These are phyloP conservation scores for Vinca minor DNA, from an alignment of 257 asterid genomes.

Conservation along the genomic window DNA sequence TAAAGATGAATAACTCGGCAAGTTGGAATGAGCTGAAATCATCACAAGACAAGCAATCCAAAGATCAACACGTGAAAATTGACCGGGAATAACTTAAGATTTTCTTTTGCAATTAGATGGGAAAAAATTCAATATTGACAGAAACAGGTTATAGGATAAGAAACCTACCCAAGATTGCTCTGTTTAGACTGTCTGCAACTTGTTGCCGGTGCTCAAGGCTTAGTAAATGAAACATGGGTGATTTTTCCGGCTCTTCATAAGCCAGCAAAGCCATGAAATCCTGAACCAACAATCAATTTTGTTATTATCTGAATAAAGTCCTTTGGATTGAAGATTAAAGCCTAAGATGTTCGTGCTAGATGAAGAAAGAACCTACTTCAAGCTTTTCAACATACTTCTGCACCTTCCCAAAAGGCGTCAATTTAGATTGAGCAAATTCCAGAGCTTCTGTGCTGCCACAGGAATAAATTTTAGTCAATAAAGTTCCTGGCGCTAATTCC, in stretches of 20 bases:
- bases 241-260: constrained; percentile 83
- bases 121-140: not conserved
- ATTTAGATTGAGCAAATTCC: constrained; percentile 67
- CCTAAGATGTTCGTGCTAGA: not conserved
- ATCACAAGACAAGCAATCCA: constrained; percentile 9
- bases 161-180: constrained; percentile 69
- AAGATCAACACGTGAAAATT: constrained; percentile 10
- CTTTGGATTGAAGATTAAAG: constrained; percentile 7
- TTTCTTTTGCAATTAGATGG: not conserved
- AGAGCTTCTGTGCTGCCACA: constrained; percentile 86
- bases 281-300: constrained; percentile 27
- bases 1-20: constrained; percentile 59
- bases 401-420: constrained; percentile 70
- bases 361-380: constrained; percentile 44
- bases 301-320: constrained; percentile 11
- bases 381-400: constrained; percentile 65
- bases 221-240: constrained; percentile 83
- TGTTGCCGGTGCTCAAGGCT: constrained; percentile 63
- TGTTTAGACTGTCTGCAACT: constrained; percentile 82
- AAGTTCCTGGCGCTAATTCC: not conserved
- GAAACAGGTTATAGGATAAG: not conserved
- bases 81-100: not conserved
- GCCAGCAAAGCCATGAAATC: constrained; percentile 85
- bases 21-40: constrained; percentile 57
- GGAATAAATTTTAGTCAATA: constrained; percentile 9